These are phyloP conservation scores for Antarctomyces pellizariae DNA, from an alignment of 495 filamentous ascomycete species.

Conservation along the genomic window DNA sequence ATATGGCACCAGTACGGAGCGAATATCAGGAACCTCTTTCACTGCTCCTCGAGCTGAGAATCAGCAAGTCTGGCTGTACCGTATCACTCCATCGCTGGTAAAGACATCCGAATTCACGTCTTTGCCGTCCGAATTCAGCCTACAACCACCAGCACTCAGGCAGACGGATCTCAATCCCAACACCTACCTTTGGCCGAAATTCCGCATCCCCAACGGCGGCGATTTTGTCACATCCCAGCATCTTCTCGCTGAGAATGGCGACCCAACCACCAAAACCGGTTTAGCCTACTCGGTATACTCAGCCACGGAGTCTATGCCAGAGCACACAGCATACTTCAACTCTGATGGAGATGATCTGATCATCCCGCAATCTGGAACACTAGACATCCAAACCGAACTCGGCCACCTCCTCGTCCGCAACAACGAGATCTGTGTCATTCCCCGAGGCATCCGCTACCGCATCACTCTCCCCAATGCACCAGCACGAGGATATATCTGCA, in stretches of 20 bases:
- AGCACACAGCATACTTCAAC: constrained; percentile 37
- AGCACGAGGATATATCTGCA: constrained; percentile 45
- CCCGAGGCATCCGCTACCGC: constrained; percentile 39
- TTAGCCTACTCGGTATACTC: constrained; percentile 41
- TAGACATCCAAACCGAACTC: constrained; percentile 50
- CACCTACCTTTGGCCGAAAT: too few species aligned
- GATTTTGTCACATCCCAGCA: constrained; percentile 42
- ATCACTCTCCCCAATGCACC: constrained; percentile 33
- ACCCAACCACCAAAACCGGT: constrained; percentile 38
- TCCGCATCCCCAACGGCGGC: constrained; percentile 30
- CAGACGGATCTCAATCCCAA: constrained; percentile 46
- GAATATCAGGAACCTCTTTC: constrained; percentile 52
- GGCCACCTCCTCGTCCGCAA: constrained; percentile 38
- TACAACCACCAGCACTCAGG: constrained; percentile 28
- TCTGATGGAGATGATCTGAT: constrained; percentile 51
- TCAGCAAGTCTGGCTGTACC: constrained; percentile 50
- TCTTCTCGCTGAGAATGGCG: constrained; percentile 40
- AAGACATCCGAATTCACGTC: constrained; percentile 18
- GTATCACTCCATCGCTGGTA: constrained; percentile 40
- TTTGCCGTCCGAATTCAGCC: constrained; percentile 6
- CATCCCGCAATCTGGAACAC: constrained; percentile 39
- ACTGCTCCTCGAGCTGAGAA: constrained; percentile 45
- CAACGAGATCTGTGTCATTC: constrained; percentile 49
- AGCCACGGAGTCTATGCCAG: constrained; percentile 38
- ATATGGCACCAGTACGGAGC: constrained; percentile 47